A percentile compares a stretch with the other conserved stretches of the same genome.
Evolutionary conservation across 176 grass and related monocot species (phyloP).

Genomic region (Aegilops sharonensis): DNA sequence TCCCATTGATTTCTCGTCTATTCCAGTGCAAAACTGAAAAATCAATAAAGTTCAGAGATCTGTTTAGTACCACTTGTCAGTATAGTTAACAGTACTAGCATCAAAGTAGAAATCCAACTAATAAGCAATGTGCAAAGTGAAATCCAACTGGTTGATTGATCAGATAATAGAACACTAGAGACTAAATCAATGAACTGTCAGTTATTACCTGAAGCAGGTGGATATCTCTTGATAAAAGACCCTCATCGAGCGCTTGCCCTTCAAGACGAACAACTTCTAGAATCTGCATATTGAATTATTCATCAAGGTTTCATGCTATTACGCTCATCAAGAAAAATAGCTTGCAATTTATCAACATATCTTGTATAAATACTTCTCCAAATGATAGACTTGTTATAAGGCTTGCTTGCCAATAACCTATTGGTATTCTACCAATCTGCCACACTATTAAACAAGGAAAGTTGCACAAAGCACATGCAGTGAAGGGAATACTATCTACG

Average conservation of each 20-base stretch:
- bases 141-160: too few species aligned
- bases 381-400: conserved; percentile 15
- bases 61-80: not conserved
- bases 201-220: conserved; percentile 85
- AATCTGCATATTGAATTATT: conserved; percentile 47
- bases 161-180: conserved; percentile 1
- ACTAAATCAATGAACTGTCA: not conserved
- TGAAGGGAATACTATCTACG: not conserved
- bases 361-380: not conserved
- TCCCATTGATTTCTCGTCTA: conserved; percentile 91
- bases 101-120: not conserved
- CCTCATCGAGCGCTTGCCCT: conserved; percentile 78
- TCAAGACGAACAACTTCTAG: conserved; percentile 97
- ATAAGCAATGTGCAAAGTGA: not conserved
- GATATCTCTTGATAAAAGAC: conserved; percentile 75
- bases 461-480: not conserved
- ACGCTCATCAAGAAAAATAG: not conserved
- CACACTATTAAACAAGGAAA: not conserved
- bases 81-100: not conserved
- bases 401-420: not conserved
- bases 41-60: conserved; percentile 25
- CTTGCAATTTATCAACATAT: not conserved
- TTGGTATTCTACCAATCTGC: not conserved
- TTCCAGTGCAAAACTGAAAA: conserved; percentile 92
- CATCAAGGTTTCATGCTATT: not conserved